Conservation (phyloP, 2,329 filamentous ascomycete genomes). For the Aureobasidium sp. region DNA sequence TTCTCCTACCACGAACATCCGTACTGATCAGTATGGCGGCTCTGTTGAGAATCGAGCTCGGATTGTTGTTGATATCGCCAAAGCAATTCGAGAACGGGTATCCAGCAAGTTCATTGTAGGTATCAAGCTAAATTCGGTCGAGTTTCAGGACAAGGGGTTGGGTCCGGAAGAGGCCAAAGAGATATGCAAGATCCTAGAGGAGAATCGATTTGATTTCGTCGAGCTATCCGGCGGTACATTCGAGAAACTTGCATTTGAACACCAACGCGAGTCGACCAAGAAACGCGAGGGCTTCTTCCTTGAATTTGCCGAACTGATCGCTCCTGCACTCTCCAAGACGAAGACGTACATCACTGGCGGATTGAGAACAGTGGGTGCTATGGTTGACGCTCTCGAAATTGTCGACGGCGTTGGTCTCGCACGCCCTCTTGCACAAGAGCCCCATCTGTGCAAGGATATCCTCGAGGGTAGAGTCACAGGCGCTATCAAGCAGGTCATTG, state of each 20-base stretch:
- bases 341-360: conserved; percentile 68
- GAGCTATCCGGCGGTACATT: conserved; percentile 69
- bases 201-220: conserved; percentile 61
- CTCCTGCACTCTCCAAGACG: conserved; percentile 55
- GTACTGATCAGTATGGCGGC: conserved; percentile 51
- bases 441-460: conserved; percentile 49
- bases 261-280: conserved; percentile 60
- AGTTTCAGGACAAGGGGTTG: conserved; percentile 61
- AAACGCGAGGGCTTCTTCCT: conserved; percentile 66
- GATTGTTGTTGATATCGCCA: conserved; percentile 44
- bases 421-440: conserved; percentile 59
- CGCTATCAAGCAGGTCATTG: conserved; percentile 53
- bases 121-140: conserved; percentile 67
- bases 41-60: conserved; percentile 48
- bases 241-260: conserved; percentile 57
- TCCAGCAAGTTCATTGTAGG: conserved; percentile 50
- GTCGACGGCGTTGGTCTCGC: conserved; percentile 69
- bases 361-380: conserved; percentile 59
- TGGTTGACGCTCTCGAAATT: conserved; percentile 63
- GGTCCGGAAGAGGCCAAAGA: conserved; percentile 55
- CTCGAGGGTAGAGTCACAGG: conserved; percentile 52
- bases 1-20: conserved; percentile 44
- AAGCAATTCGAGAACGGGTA: conserved; percentile 41
- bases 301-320: conserved; percentile 63
- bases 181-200: conserved; percentile 55